Base-by-base conservation (phyloP, 192 early-diverging fungal genomes). In the Chytriomyces confervae region DNA sequence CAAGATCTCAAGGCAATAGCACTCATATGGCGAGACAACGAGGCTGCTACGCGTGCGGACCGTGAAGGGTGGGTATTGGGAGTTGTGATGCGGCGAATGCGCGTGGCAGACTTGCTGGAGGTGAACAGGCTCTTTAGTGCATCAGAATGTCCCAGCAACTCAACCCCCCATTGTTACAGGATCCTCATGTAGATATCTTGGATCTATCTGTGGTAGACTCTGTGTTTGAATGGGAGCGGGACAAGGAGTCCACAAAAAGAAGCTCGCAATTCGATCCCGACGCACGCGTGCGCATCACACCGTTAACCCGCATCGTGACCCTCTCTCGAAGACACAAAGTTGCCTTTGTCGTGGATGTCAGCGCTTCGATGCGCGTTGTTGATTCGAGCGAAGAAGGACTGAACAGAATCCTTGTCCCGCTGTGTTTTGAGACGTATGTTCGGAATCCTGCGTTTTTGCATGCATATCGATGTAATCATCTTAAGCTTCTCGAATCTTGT, bases 281-380 rank as follows among this genome's bases (percentile, higher is more conserved):
- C 36, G 36, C 36, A 36, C 36, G 36, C 24, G 77, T 82, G 20
- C 71, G 85, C 43, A 82, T 94, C 13, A 92, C 90, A 8, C 92
- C 93, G 2, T 81, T 89, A n/a, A 92, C 93, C 0, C 81, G 86
- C 9, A 88, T 94, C 36, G 82, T 88, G 13, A 82, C 81, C 7
- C 67, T 92, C 53, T 84, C 87, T 47, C 77, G 82, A 24, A 81
- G 90, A 76, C 88, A 93, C 68, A 80, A 89, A 0, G 81, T 92
- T 29, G 89, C 91, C 3, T 89, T 93, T 73, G 80, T 93, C 62
- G 81, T 94, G 50, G 93, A 94, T 78, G 82, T 91, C 27, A 89
- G 84, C 10, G 89, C 92, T 0, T 91, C 89, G 62, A 87, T 94
- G 79, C 84, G 90, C 16, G 74, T 81, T 27, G 79, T 86, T 2